Percentiles rank a stretch among this genome's conserved stretches.
phyloP scores from a whole-genome alignment of 1,284 basidiomycete genomes.

The Fomitopsis schrenkii region DNA sequence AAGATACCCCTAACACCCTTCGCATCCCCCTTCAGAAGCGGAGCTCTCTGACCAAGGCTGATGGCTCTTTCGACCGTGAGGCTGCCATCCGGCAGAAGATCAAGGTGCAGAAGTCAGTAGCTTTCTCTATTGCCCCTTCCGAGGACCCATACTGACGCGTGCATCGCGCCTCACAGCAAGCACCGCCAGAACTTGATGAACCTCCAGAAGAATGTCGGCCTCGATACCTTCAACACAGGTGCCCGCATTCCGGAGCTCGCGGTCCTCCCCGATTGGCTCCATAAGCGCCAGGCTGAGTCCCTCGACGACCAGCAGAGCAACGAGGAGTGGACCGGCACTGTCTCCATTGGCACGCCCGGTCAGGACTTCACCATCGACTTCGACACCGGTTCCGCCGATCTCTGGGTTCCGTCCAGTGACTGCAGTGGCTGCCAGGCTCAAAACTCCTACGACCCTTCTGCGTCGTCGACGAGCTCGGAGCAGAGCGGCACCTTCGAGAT shows the following conservation, averaged over 20 bases:
- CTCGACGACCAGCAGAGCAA: conserved; percentile 13
- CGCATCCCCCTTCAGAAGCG: conserved; percentile 19
- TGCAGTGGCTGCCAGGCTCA: conserved; percentile 16
- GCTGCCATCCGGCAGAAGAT: conserved; percentile 13
- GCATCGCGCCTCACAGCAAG: conserved; percentile 11
- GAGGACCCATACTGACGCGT: background rate
- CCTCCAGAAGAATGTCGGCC: conserved; percentile 19
- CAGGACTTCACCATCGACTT: conserved; percentile 23
- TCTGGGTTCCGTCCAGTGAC: conserved; percentile 21
- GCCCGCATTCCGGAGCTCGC: conserved; percentile 8
- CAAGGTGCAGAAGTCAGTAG: conserved; percentile 15
- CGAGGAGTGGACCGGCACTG: conserved; percentile 16
- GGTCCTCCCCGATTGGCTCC: conserved; percentile 1
- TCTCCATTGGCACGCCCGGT: conserved; percentile 18
- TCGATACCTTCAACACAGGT: conserved; percentile 7
- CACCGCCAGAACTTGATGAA: conserved; percentile 18
- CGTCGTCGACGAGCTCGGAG: conserved; percentile 33
- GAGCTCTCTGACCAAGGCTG: conserved; percentile 13
- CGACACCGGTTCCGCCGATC: conserved; percentile 25
- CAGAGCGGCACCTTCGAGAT: conserved; percentile 36
- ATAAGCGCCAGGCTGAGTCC: conserved; percentile 10
- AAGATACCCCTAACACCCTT: conserved; percentile 7
- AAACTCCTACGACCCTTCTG: conserved; percentile 27
- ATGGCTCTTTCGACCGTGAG: conserved; percentile 20
- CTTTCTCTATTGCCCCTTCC: background rate